Conservation (phyloP, 1,139 yeast genomes). For the Schwanniomyces etchellsii region DNA sequence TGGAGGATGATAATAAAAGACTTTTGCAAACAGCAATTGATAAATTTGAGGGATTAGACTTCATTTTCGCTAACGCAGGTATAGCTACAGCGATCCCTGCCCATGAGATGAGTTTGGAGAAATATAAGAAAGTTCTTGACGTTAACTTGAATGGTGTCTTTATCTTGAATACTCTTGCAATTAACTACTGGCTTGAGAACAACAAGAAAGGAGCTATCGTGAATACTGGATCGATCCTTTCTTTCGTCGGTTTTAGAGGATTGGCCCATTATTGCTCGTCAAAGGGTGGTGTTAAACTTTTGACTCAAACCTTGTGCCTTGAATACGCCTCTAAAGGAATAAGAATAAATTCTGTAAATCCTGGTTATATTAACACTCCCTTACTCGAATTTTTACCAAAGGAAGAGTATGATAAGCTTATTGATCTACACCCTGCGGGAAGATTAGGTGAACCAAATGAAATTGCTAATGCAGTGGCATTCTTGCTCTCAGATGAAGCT, state of each 20-base stretch:
- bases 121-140: slow-evolving; percentile 21
- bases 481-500: slow-evolving; percentile 40
- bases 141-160: slow-evolving; percentile 41
- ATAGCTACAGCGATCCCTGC: slow-evolving; percentile 27
- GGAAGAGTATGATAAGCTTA: slow-evolving; percentile 1
- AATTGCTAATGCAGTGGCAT: slow-evolving; percentile 43
- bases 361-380: slow-evolving; percentile 4
- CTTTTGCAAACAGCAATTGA: slow-evolving; percentile 22
- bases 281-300: slow-evolving; percentile 4
- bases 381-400: slow-evolving; percentile 10
- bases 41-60: slow-evolving; percentile 26
- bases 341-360: slow-evolving; percentile 5
- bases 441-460: slow-evolving; percentile 16
- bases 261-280: slow-evolving; percentile 3
- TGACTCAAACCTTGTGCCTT: slow-evolving; percentile 4
- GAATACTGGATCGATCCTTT: slow-evolving; percentile 3
- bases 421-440: slow-evolving; percentile 2
- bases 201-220: slow-evolving; percentile 3
- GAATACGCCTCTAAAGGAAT: slow-evolving; percentile 4
- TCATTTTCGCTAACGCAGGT: slow-evolving; percentile 38
- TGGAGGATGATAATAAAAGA: slow-evolving; percentile 20
- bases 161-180: slow-evolving; percentile 1
- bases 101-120: slow-evolving; percentile 26
- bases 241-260: slow-evolving; percentile 2
- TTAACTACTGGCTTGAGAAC: slow-evolving; percentile 2